phyloP scores from a whole-genome alignment of 208 protist genomes.

The Leishmania tropica region DNA sequence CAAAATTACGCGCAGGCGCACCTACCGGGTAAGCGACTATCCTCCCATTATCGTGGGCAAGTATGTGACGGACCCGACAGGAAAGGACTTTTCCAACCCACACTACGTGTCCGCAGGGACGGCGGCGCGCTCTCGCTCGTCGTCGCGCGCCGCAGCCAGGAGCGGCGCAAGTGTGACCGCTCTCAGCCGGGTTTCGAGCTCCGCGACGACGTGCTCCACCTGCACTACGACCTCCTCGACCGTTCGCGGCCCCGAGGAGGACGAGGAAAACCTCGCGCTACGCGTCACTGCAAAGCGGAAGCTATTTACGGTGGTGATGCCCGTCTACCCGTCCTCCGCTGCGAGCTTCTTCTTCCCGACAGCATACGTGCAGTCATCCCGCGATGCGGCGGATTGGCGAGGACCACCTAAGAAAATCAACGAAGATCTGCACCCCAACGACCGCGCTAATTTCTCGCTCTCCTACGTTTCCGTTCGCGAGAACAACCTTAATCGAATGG shows the following conservation, averaged over 20 bases:
- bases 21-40: constrained; percentile 47
- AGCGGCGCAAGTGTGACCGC: constrained; percentile 7
- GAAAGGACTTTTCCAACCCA: constrained; percentile 81
- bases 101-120: constrained; percentile 42
- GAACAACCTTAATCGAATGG: constrained; percentile 85
- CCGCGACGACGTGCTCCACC: constrained; percentile 17
- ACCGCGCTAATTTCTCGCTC: constrained; percentile 54
- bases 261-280: constrained; percentile 17
- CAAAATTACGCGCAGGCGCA: constrained; percentile 43
- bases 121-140: constrained; percentile 21
- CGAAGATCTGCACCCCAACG: constrained; percentile 61
- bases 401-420: constrained; percentile 68
- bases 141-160: constrained; percentile 15
- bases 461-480: constrained; percentile 63
- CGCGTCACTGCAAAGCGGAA: constrained; percentile 12
- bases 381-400: constrained; percentile 35
- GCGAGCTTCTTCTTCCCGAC: constrained; percentile 82
- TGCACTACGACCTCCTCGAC: constrained; percentile 21
- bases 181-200: constrained; percentile 14
- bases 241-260: constrained; percentile 15
- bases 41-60: constrained; percentile 67
- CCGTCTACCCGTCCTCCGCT: constrained; percentile 58
- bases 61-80: constrained; percentile 72
- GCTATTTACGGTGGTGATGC: constrained; percentile 60
- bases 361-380: constrained; percentile 47